These are phyloP conservation scores for Phytopythium kandeliae DNA, from an alignment of 352 stramenopile genomes.

Conservation along the genomic window DNA sequence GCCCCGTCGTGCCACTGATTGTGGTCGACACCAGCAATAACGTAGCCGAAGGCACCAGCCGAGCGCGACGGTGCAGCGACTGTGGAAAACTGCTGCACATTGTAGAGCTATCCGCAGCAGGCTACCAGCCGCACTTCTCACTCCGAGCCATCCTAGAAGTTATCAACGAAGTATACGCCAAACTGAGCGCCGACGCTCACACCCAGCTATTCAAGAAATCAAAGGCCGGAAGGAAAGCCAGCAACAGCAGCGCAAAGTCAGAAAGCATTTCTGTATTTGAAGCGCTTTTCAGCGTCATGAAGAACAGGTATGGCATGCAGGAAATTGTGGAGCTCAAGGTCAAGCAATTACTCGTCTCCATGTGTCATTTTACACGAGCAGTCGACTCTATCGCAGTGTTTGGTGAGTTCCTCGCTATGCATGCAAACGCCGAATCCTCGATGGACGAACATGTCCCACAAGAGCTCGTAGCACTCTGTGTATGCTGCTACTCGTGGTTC, in stretches of 20 bases:
- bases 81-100: conserved; percentile 32
- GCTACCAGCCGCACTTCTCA: conserved; percentile 52
- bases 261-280: conserved; percentile 33
- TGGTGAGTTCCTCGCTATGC: conserved; percentile 54
- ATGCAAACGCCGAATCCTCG: conserved; percentile 11
- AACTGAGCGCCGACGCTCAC: conserved; percentile 31
- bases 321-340: conserved; percentile 50
- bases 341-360: conserved; percentile 57
- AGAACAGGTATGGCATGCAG: conserved; percentile 43
- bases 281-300: conserved; percentile 38
- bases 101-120: conserved; percentile 16
- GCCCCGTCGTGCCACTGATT: conserved; percentile 10
- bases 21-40: conserved; percentile 8
- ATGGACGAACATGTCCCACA: conserved; percentile 29
- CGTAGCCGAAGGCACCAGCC: neutral
- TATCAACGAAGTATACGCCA: conserved; percentile 48
- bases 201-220: conserved; percentile 39
- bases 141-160: conserved; percentile 39
- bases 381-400: conserved; percentile 63
- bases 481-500: conserved; percentile 50
- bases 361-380: conserved; percentile 41
- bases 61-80: conserved; percentile 7
- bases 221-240: conserved; percentile 1
- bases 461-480: conserved; percentile 50
- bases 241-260: neutral